Percentiles rank a stretch among this genome's conserved stretches.
Conservation (phyloP, 2,329 filamentous ascomycete genomes). For the Xylaria sp. region DNA sequence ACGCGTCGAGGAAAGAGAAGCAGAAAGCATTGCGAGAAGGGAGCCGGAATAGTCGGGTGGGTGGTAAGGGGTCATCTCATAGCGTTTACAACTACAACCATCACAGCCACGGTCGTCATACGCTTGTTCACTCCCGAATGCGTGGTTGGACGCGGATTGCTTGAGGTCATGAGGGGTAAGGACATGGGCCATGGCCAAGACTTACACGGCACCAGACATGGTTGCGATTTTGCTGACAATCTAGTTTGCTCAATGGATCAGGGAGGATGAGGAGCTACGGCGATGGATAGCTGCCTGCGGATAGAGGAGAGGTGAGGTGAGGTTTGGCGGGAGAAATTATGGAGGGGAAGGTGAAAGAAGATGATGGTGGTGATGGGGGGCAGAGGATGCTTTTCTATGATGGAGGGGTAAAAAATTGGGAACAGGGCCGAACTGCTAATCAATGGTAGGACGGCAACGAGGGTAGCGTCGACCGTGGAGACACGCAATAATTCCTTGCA, state of each 20-base stretch:
- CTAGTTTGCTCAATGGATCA: conserved; percentile 31
- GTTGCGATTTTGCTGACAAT: conserved; percentile 50
- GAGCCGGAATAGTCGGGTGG: conserved; percentile 39
- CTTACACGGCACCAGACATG: conserved; percentile 77
- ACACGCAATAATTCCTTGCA: conserved; percentile 19
- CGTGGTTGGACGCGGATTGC: conserved; percentile 21
- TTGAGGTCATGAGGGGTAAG: conserved; percentile 34
- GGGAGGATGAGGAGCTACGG: conserved; percentile 20
- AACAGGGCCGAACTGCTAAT: conserved; percentile 24
- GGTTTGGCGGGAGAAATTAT: conserved; percentile 30
- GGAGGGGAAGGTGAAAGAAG: conserved; percentile 39
- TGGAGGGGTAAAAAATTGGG: conserved; percentile 47
- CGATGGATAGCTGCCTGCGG: conserved; percentile 20
- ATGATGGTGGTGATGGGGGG: conserved; percentile 38
- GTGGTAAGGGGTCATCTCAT: conserved; percentile 30
- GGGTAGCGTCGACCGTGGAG: conserved; percentile 36
- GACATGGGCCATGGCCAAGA: conserved; percentile 51
- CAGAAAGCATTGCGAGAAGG: conserved; percentile 41
- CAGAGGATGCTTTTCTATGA: conserved; percentile 49
- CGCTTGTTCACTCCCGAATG: conserved; percentile 13
- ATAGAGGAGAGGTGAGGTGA: conserved; percentile 13
- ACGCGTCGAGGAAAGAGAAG: conserved; percentile 48
- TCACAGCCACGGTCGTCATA: conserved; percentile 18
- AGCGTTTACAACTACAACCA: conserved; percentile 10
- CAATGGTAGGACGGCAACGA: conserved; percentile 22